phyloP scores from a whole-genome alignment of 352 stramenopile species.

The Peronospora farinosa region DNA sequence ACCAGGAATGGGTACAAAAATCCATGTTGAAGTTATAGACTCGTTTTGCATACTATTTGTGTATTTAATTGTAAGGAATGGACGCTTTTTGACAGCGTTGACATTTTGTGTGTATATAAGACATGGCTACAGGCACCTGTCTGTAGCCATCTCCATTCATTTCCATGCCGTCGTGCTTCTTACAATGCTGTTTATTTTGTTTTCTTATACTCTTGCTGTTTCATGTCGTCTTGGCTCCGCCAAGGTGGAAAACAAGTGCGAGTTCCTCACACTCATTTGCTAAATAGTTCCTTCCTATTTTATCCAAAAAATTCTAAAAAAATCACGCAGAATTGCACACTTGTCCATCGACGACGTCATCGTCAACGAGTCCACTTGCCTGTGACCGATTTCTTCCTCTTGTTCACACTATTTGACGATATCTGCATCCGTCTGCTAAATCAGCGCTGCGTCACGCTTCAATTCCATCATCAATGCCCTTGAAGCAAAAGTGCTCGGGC shows the following conservation, averaged over 20 bases:
- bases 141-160: too few relatives aligned
- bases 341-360: conserved; percentile 26
- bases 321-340: conserved; percentile 36
- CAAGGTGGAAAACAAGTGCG: conserved; percentile 15
- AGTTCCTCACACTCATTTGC: conserved; percentile 16
- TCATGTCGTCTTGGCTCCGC: conserved; percentile 19
- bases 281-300: conserved; percentile 51
- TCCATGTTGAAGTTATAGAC: too few relatives aligned
- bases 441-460: conserved; percentile 4
- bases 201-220: conserved; percentile 20
- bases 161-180: conserved; percentile 8
- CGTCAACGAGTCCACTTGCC: conserved; percentile 45
- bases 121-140: too few relatives aligned
- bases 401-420: conserved; percentile 21
- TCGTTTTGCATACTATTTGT: too few relatives aligned
- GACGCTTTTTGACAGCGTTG: background rate
- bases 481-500: conserved; percentile 19
- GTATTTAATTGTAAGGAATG: too few relatives aligned
- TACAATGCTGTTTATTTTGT: conserved; percentile 28
- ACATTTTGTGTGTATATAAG: too few relatives aligned
- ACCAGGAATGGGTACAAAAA: too few relatives aligned
- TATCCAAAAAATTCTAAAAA: conserved; percentile 44
- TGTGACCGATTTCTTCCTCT: conserved; percentile 19
- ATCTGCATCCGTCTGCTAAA: conserved; percentile 14
- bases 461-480: conserved; percentile 24